Evolutionary conservation across 163 green algal genomes (phyloP).

Genomic region (Coccomyxa subellipsoidea): DNA sequence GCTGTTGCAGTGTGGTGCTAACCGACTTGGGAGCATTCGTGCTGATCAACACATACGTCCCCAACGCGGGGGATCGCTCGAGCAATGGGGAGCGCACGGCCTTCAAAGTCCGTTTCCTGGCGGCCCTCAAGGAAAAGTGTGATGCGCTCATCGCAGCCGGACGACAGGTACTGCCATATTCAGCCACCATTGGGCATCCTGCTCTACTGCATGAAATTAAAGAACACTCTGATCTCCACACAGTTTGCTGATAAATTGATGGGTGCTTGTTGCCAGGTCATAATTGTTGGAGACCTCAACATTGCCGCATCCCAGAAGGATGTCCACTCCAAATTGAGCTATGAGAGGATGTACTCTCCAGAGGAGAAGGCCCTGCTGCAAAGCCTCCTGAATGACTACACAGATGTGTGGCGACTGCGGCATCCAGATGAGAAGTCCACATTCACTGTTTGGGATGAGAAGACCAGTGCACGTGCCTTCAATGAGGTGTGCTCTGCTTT

Average conservation of each 20-base stretch:
- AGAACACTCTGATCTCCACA: no score
- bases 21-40: constrained; percentile 70
- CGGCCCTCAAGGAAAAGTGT: constrained; percentile 46
- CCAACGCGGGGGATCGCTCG: constrained; percentile 7
- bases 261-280: constrained; percentile 59
- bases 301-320: constrained; percentile 52
- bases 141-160: constrained; percentile 40
- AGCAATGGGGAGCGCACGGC: neutral
- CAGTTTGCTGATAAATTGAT: no score
- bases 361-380: constrained; percentile 39
- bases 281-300: constrained; percentile 83
- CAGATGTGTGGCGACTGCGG: constrained; percentile 61
- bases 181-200: no score
- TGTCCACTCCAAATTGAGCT: constrained; percentile 47
- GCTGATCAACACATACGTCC: constrained; percentile 81
- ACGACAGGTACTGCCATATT: constrained; percentile 27
- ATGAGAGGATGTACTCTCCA: constrained; percentile 35
- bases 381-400: constrained; percentile 19
- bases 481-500: constrained; percentile 63
- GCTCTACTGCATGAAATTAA: no score
- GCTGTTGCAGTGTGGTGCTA: constrained; percentile 24
- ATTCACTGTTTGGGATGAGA: constrained; percentile 77
- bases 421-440: constrained; percentile 41
- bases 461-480: constrained; percentile 61
- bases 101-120: constrained; percentile 71